Base-by-base conservation (phyloP, 2,329 filamentous ascomycete species). In the Ascochyta lentis region DNA sequence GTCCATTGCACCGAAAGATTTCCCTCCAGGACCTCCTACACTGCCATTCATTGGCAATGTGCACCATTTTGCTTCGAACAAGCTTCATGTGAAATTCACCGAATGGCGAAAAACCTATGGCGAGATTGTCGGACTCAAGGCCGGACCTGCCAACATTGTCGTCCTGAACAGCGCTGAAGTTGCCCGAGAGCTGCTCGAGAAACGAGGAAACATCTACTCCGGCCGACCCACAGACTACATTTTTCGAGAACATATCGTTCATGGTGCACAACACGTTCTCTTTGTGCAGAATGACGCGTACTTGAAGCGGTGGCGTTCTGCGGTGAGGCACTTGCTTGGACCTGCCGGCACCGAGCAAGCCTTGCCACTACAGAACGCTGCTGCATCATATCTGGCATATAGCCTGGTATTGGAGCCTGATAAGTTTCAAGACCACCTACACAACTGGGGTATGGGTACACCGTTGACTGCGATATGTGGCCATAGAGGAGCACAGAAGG, bases 161-260 rank as follows among this genome's bases (percentile, higher is more conserved):
- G 49, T 71, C 70, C 76, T 85, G 54, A 80, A 81, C 54, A 78
- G 81, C 42, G 77, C 78, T 4, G 78, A 78, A 68, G 71, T 76
- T 2, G 81, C 80, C 0, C 79, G 78, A 22, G 81, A 84, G 13
- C 67, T 84, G 10, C 78, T 85, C n/a, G 80, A 83, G 50, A 83
- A 82, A 64, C 77, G 79, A 40, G 79, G 79, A 0, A 77, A 77
- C 12, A 78, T 81, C 49, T 84, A 83, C 63, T 77, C 79, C 4
- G 80, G 79, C 22, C 41, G 57, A n/a, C 58, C 57, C 5, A 52
- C 26, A 15, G 49, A 52, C 35, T 52, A 52, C 35, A 52, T 52
- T 12, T 39, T 52, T 23, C 49, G 49, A 41, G 49, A 52, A 6
- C 76, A 78, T 26, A 79, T 82, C 77, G 72, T 83, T 2, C 50